Evolutionary conservation across 352 stramenopile species (phyloP).

Genomic region (Pythium sp.): DNA sequence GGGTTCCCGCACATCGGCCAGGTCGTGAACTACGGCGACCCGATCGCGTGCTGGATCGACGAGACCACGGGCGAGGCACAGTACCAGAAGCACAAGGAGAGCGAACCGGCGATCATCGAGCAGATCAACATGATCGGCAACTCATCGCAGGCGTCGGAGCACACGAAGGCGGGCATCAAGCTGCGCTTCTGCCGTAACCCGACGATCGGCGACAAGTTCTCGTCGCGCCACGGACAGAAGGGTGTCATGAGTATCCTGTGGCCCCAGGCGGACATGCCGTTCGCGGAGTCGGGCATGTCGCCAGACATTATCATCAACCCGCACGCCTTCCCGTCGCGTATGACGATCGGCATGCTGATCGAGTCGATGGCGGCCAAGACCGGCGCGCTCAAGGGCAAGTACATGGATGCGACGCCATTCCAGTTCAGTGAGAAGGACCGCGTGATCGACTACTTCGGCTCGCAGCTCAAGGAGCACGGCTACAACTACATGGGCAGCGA

Average conservation of each 20-base stretch:
- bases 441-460: slow-evolving; percentile 99
- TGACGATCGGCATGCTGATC: slow-evolving; percentile 96
- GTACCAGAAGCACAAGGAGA: slow-evolving; percentile 97
- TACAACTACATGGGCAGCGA: slow-evolving; percentile 99
- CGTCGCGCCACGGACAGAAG: slow-evolving; percentile 98
- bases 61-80: slow-evolving; percentile 89
- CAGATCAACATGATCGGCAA: slow-evolving; percentile 87
- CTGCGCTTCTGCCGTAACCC: slow-evolving; percentile 98
- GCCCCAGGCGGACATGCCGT: slow-evolving; percentile 99
- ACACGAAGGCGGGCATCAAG: slow-evolving; percentile 93
- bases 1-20: slow-evolving; percentile 96
- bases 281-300: slow-evolving; percentile 97
- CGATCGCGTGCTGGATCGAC: slow-evolving; percentile 96
- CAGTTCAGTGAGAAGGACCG: slow-evolving; percentile 98
- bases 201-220: slow-evolving; percentile 99
- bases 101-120: slow-evolving; percentile 97
- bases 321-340: slow-evolving; percentile 97
- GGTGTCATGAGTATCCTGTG: slow-evolving; percentile 99
- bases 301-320: slow-evolving; percentile 99
- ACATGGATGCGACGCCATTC: slow-evolving; percentile 99
- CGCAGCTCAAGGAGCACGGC: slow-evolving; percentile 96
- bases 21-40: slow-evolving; percentile 93
- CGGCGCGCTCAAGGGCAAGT: slow-evolving; percentile 96
- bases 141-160: slow-evolving; percentile 62
- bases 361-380: slow-evolving; percentile 99